These are phyloP conservation scores for Cyclospora cayetanensis DNA, from an alignment of 169 alveolate species.

Conservation along the genomic window DNA sequence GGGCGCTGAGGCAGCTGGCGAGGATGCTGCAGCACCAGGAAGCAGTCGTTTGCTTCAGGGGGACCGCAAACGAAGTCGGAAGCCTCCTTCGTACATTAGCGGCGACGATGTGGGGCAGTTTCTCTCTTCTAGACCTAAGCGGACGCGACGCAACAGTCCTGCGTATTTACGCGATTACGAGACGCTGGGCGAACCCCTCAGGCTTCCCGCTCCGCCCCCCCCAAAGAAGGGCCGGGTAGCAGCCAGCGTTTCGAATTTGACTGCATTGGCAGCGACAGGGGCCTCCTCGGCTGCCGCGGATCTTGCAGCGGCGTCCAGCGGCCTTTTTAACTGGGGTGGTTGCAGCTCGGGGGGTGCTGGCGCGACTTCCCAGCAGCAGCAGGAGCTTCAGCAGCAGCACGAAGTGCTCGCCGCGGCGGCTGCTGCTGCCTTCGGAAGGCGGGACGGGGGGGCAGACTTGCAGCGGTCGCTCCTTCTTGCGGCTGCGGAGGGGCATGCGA, in stretches of 20 bases:
- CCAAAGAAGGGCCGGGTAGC: background rate
- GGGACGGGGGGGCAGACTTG: too few relatives aligned
- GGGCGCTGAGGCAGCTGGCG: background rate
- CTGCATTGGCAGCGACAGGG: background rate
- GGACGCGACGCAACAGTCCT: background rate
- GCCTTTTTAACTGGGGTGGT: background rate
- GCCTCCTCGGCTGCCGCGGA: background rate
- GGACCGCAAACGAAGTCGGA: too few relatives aligned
- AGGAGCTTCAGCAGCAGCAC: slow-evolving; percentile 10
- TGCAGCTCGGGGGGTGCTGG: background rate
- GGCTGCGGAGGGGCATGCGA: too few relatives aligned
- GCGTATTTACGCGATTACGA: slow-evolving; percentile 3
- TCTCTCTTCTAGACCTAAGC: too few relatives aligned
- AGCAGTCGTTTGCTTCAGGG: too few relatives aligned
- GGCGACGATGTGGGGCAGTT: too few relatives aligned
- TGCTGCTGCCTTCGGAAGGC: too few relatives aligned
- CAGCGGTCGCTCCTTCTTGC: too few relatives aligned
- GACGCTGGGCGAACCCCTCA: background rate
- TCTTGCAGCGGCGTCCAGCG: background rate
- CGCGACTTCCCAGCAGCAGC: background rate
- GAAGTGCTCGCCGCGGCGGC: background rate
- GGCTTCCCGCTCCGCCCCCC: background rate
- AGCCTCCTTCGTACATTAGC: too few relatives aligned
- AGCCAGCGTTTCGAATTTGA: background rate
- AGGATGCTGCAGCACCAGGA: too few relatives aligned